Base-by-base conservation (phyloP, 768 basidiomycete species). In the Macrolepiota dolichaula region DNA sequence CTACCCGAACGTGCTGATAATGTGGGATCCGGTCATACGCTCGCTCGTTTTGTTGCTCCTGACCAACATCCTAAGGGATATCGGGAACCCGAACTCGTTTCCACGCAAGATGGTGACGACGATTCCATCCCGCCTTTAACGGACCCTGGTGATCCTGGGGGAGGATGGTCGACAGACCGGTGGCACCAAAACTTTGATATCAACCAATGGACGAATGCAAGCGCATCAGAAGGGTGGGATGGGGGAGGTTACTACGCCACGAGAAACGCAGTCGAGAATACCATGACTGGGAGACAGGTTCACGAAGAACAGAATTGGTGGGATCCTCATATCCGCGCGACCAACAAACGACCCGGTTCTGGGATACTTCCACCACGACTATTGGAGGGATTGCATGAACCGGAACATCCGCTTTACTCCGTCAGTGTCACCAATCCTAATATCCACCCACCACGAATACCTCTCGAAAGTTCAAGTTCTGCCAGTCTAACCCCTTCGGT, bases 291-390 rank as follows among this genome's bases (percentile, higher is more conserved):
- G 6, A 77, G 90, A 50, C 77, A 79, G 55, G 76, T 74, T 7
- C 68, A 76, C 2, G 89, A 92, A 68, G 91, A 92, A 71, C 72
- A 70, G 19, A 74, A 76, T 50, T 92, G 91, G 91, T 92, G 86
- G 86, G 82, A 89, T 69, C 66, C 77, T 7, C 77, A 77, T 17
- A 66, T 78, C 19, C 81, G 83, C 46, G 75, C 74, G 42, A 71
- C 58, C 47, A 68, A 71, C 65, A 69, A 72, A 46, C 85, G 90
- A 24, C 91, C 91, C 0, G 91, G 91, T 2, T 79, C 81, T 1
- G 91, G 91, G 17, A 79, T 91, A 47, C 76, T 92, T 22, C 83
- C 91, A 0, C 86, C 90, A 2, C 72, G 85, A 55, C 76, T 92
- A 19, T 85, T 85, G 11, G 86, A 91, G 50, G 72, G 79, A 55